Evolutionary conservation across 1,139 yeast species (phyloP), one percentile per base, ranked within the genome.

Genomic region (Williopsis jadinii): DNA sequence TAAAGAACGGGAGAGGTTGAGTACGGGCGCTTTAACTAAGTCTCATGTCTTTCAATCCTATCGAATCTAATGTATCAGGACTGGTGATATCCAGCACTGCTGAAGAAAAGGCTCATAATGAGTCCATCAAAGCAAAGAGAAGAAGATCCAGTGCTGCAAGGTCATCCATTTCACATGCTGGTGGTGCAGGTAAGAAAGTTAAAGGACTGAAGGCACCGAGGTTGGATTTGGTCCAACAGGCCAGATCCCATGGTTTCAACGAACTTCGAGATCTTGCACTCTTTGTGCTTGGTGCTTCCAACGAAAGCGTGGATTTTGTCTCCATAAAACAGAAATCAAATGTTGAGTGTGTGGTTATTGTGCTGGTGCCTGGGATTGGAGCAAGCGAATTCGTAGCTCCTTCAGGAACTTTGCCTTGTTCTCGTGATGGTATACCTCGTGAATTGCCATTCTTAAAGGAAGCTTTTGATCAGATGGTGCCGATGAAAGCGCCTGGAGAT

Each of bases 331-430:
- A 77, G 48, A 61, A 72, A 43, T 51, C 55, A 5, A 58, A 67
- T 2, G 61, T 79, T 8, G 59, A 67, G 24, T 75, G 75, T 41
- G 72, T 82, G 3, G 79, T 85, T 1, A 65, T 78, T n/a, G 63
- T 86, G 11, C 64, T 80, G 42, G 71, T 77, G 3, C 87, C 92
- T 0, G 95, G 95, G 0, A 56, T 87, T 4, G 68, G 71, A n/a
- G 60, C 67, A 5, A 58, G 59, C 3, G 70, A 69, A 41, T 72
- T 77, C 50, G 71, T 70, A 1, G 40, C 59, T 14, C 42, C 43
- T 4, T 38, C 42, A 9, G 15, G 12, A 36, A 28, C 35, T 33
- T 9, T 45, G 34, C 32, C 41, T n/a, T 32, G 12, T n/a, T 36
- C 41, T 41, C 36, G 52, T 48, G 28, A 48, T 42, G n/a, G 51